Evolutionary conservation across 2,329 filamentous ascomycete species (phyloP), one percentile per base, ranked within the genome.

Genomic region (Ciborinia camelliae): DNA sequence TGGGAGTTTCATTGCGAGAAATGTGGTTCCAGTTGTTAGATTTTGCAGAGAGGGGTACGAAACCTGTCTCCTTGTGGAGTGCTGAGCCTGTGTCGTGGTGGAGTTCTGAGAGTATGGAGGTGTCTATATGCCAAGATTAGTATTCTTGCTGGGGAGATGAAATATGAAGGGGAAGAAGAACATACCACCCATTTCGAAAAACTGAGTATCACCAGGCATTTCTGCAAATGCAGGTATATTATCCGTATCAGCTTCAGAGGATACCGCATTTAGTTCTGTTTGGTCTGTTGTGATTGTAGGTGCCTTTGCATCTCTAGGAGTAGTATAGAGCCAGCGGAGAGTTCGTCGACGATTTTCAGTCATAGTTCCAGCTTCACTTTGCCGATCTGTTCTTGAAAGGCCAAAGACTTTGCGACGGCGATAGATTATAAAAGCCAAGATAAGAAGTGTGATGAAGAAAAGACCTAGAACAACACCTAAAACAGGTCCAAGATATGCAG

Each of bases 401-500:
- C 66, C 68, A 23, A 74, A 67, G 23, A 67, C 73, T 48, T 73
- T 74, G 41, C 76, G 74, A 63, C 81, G 80, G 9, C 82, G 80
- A 75, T 81, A 84, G 26, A 88, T 76, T 26, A 85, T 77, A 50
- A 84, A 77, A 7, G 78, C 77, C 18, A 87, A 78, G 30, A 82
- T 76, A 6, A 83, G 66, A 23, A 81, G 79, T 0, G 81, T 82
- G 48, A 89, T 69, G 57, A 86, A 76, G 52, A 87, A 80, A 1
- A 86, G 77, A 3, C 85, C 86, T 2, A 87, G 78, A 5, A 88
- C 81, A 4, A 87, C 84, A 20, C 86, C 86, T 0, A 89, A 75
- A 2, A 90, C 82, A 0, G 87, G 86, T 0, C 81, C 82, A 1
- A 88, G 80, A 80, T 84, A 89, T 6, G 75, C 75, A 0, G 86